These are phyloP conservation scores for Steccherinum ochraceum DNA, from an alignment of 768 basidiomycete genomes.

Conservation along the genomic window DNA sequence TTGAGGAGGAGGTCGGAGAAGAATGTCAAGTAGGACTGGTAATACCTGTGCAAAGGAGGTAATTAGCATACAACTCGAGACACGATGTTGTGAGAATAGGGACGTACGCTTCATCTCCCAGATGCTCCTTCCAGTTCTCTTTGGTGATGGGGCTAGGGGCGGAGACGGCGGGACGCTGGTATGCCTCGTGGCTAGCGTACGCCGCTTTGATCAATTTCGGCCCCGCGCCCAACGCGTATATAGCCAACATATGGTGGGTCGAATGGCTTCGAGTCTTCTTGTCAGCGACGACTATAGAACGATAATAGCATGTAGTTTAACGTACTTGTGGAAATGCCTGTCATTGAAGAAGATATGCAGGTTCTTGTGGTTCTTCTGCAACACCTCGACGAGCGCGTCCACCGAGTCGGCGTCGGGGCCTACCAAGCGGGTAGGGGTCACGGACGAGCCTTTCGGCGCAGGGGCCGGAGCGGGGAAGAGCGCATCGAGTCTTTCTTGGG, in stretches of 20 bases:
- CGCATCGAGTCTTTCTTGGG: neutral
- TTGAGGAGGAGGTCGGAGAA: constrained; percentile 37
- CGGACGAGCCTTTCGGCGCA: neutral
- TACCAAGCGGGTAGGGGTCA: neutral
- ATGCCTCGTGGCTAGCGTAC: constrained; percentile 33
- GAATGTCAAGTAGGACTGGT: constrained; percentile 51
- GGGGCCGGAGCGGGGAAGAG: neutral
- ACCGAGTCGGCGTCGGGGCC: neutral
- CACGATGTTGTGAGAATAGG: neutral
- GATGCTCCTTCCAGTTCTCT: constrained; percentile 46
- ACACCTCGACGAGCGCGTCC: neutral
- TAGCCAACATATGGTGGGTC: constrained; percentile 49
- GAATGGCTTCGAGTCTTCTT: constrained; percentile 35
- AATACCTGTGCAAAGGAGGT: constrained; percentile 40
- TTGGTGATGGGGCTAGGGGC: constrained; percentile 41
- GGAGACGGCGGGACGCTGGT: constrained; percentile 30
- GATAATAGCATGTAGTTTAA: neutral
- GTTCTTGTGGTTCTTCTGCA: neutral
- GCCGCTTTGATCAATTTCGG: constrained; percentile 34
- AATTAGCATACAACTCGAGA: neutral
- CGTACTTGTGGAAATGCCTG: neutral
- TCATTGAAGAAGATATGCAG: neutral
- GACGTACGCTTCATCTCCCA: constrained; percentile 48
- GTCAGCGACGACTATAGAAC: neutral
- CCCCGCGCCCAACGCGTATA: constrained; percentile 55